Conservation (phyloP, 202 grass and related monocot species). For the Bolboschoenoplectus hybrid region DNA sequence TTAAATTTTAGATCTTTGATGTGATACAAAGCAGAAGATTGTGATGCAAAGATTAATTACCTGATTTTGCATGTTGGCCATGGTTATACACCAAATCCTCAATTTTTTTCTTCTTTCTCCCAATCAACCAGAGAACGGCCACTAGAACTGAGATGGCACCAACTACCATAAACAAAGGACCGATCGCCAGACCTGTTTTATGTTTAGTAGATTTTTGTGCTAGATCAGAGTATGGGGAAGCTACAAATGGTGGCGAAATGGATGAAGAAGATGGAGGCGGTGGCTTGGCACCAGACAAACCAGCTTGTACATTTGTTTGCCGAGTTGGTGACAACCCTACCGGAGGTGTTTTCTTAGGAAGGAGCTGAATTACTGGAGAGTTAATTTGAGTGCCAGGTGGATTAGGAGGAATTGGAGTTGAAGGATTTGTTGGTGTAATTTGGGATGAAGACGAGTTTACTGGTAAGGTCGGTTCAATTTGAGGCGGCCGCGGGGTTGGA, state of each 20-base stretch:
- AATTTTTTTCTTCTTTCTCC: conserved; percentile 26
- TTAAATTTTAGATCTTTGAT: neutral
- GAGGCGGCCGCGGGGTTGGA: neutral
- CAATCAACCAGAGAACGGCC: neutral
- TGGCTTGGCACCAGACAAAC: neutral
- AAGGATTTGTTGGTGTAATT: conserved; percentile 7
- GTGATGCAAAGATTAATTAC: neutral
- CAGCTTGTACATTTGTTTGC: neutral
- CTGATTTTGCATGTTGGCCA: conserved; percentile 21
- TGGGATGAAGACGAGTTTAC: conserved; percentile 10
- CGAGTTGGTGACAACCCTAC: neutral
- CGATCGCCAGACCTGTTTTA: neutral
- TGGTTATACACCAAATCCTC: neutral
- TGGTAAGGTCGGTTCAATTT: neutral
- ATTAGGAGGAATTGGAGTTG: conserved; percentile 1
- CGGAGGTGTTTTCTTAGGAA: neutral
- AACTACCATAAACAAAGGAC: conserved; percentile 13
- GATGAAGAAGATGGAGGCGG: neutral
- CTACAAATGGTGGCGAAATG: neutral
- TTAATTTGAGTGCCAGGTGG: neutral
- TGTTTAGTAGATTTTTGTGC: neutral
- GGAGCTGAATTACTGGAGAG: conserved; percentile 21
- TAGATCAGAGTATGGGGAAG: neutral
- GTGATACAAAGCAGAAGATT: neutral
- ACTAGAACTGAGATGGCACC: neutral